Evolutionary conservation across 768 basidiomycete species (phyloP).

Genomic region (Roridomyces roridus): DNA sequence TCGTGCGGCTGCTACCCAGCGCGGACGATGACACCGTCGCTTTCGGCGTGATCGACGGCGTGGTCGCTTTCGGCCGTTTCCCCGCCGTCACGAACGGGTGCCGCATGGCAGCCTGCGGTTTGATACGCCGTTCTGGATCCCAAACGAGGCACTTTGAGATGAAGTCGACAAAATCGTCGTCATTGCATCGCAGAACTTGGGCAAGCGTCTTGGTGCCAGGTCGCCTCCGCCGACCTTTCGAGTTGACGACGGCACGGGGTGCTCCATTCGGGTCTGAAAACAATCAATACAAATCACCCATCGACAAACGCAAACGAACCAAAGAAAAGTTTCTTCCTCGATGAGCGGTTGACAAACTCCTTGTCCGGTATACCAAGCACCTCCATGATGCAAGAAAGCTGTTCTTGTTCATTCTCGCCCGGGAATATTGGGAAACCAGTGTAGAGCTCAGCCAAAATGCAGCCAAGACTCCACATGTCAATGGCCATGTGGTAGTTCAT

Average conservation of each 20-base stretch:
- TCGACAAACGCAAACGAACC: slow-evolving; percentile 57
- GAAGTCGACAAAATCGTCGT: slow-evolving; percentile 96
- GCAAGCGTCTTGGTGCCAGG: slow-evolving; percentile 91
- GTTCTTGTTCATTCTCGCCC: slow-evolving; percentile 98
- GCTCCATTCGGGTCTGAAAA: slow-evolving; percentile 86
- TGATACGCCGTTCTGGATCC: slow-evolving; percentile 96
- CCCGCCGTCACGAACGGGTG: slow-evolving; percentile 87
- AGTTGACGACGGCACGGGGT: slow-evolving; percentile 93
- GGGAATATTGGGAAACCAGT: slow-evolving; percentile 99
- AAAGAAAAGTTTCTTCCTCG: slow-evolving; percentile 94
- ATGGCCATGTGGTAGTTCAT: slow-evolving; percentile 99
- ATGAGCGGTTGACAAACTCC: slow-evolving; percentile 92
- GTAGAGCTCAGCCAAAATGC: slow-evolving; percentile 95
- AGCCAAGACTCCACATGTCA: slow-evolving; percentile 99
- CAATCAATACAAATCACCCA: slow-evolving; percentile 12
- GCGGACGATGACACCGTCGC: slow-evolving; percentile 64
- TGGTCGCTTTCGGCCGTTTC: slow-evolving; percentile 56
- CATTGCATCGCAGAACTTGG: slow-evolving; percentile 89
- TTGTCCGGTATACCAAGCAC: slow-evolving; percentile 95
- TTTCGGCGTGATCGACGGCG: slow-evolving; percentile 54
- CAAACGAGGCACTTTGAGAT: slow-evolving; percentile 96
- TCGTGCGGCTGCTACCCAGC: slow-evolving; percentile 58
- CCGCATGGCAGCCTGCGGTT: slow-evolving; percentile 90
- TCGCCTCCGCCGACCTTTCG: slow-evolving; percentile 91
- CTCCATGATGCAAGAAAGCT: slow-evolving; percentile 99